phyloP scores from a whole-genome alignment of 768 basidiomycete species.

The Amanita jacksonii region DNA sequence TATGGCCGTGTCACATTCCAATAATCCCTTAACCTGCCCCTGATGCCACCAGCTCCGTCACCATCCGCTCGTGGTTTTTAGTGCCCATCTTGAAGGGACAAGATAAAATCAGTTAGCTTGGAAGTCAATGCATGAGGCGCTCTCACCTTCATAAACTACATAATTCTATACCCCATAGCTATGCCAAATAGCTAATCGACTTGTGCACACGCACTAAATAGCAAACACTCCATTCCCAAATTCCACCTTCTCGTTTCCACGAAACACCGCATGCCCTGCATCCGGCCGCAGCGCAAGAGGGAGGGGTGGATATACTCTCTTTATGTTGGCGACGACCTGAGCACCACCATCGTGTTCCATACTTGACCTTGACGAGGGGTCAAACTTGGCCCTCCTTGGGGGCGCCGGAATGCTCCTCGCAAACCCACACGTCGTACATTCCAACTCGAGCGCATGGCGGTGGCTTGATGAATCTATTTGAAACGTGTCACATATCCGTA shows the following conservation, averaged over 20 bases:
- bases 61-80: no score
- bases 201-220: no score
- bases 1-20: no score
- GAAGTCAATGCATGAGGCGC: no score
- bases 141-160: no score
- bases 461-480: constrained; percentile 32
- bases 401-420: not conserved
- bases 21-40: no score
- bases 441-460: constrained; percentile 46
- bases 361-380: not conserved
- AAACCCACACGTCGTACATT: constrained; percentile 43
- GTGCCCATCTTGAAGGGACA: no score
- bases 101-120: no score
- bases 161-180: no score
- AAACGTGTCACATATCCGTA: not conserved
- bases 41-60: no score
- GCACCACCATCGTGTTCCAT: not conserved
- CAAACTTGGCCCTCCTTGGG: not conserved
- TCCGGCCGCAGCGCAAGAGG: constrained; percentile 53
- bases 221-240: constrained; percentile 15
- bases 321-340: constrained; percentile 1
- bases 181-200: no score
- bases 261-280: constrained; percentile 57
- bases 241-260: constrained; percentile 45
- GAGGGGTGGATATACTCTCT: constrained; percentile 28